These are phyloP conservation scores for Coemansia sp. DNA, from an alignment of 192 early-diverging fungal genomes.

Conservation along the genomic window DNA sequence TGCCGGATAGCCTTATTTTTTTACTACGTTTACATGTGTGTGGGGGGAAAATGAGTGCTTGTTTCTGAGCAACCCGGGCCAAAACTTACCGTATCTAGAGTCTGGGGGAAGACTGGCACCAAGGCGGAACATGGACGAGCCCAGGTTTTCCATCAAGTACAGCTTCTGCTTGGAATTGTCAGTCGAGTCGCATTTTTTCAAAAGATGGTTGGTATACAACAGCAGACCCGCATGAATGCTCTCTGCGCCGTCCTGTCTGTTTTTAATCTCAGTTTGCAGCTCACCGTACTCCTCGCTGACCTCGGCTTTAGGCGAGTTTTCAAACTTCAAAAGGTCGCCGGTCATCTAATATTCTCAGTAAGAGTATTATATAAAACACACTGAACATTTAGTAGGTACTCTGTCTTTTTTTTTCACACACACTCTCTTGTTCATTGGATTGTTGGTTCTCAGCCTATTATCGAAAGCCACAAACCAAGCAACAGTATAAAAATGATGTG, in stretches of 20 bases:
- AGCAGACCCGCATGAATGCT: conserved; percentile 61
- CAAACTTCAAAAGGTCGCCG: conserved; percentile 77
- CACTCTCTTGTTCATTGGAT: too few species aligned
- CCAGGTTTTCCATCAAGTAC: conserved; percentile 66
- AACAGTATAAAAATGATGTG: too few species aligned
- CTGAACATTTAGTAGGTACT: too few species aligned
- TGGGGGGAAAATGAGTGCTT: not conserved
- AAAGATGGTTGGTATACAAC: conserved; percentile 54
- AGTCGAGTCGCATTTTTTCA: conserved; percentile 69
- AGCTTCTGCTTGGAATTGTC: conserved; percentile 67
- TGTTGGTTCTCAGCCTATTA: not conserved
- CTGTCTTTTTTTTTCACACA: too few species aligned
- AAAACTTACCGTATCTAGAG: conserved; percentile 52
- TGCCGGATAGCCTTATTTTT: too few species aligned
- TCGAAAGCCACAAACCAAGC: not conserved
- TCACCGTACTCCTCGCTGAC: conserved; percentile 82
- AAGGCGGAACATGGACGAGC: conserved; percentile 63
- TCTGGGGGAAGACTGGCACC: conserved; percentile 58
- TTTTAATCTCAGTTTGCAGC: conserved; percentile 74
- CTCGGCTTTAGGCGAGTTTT: conserved; percentile 63
- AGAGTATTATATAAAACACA: not conserved
- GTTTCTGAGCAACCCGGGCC: not conserved
- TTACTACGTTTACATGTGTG: too few species aligned
- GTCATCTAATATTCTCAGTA: conserved; percentile 57
- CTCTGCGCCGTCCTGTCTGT: conserved; percentile 64